phyloP scores from a whole-genome alignment of 306 rosid genomes.

The Glycine soja region DNA sequence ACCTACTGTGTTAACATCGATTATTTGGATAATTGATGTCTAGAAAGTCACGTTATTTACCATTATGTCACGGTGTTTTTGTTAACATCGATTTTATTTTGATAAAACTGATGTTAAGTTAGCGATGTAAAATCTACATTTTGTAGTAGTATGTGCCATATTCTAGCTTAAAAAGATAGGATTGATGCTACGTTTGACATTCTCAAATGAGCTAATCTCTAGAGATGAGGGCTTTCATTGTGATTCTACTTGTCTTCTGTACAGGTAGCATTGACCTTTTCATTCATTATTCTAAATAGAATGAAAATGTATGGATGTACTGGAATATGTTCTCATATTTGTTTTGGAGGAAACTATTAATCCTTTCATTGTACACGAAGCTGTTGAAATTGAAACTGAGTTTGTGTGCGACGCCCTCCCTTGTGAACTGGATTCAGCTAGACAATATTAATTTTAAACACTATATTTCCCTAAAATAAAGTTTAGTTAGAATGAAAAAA shows the following conservation, averaged over 20 bases:
- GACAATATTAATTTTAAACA: neutral
- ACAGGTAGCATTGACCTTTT: conserved; percentile 61
- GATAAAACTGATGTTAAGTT: no score
- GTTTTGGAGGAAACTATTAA: conserved; percentile 6
- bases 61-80: no score
- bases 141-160: no score
- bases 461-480: neutral
- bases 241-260: conserved; percentile 91
- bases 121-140: no score
- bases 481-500: neutral
- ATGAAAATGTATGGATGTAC: neutral
- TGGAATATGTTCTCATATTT: conserved; percentile 9
- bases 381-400: conserved; percentile 78
- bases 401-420: conserved; percentile 89
- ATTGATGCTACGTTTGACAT: no score
- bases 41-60: no score
- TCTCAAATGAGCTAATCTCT: conserved; percentile 81
- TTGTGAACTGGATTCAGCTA: conserved; percentile 47
- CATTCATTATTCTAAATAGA: conserved; percentile 29
- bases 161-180: no score
- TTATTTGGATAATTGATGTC: no score
- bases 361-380: conserved; percentile 53
- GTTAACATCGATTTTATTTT: no score
- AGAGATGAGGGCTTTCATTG: conserved; percentile 98
- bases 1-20: no score